A percentile compares a stretch with the other conserved stretches of the same genome.
phyloP scores from a whole-genome alignment of 257 asterid genomes.

The Fraxinus pennsylvanica region DNA sequence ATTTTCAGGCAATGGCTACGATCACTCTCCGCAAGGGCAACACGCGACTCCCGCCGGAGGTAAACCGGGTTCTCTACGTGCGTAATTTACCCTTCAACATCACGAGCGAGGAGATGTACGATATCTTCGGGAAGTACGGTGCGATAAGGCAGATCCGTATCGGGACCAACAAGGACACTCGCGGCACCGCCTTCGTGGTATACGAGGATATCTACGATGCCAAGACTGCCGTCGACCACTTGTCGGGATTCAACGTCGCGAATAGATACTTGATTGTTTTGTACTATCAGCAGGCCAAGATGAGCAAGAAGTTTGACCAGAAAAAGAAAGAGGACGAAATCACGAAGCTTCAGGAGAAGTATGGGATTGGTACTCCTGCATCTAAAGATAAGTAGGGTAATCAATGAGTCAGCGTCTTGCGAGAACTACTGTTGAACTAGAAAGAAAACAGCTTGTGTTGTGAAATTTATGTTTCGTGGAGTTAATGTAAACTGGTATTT shows the following conservation, averaged over 20 bases:
- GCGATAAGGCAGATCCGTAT: slow-evolving; percentile 88
- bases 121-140: slow-evolving; percentile 88
- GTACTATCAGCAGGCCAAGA: slow-evolving; percentile 93
- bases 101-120: slow-evolving; percentile 97
- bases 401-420: background rate
- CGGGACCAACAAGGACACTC: slow-evolving; percentile 85
- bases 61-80: slow-evolving; percentile 76
- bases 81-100: slow-evolving; percentile 91
- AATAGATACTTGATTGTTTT: slow-evolving; percentile 77
- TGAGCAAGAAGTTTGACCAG: slow-evolving; percentile 92
- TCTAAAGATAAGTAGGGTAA: slow-evolving; percentile 56
- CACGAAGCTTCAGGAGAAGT: slow-evolving; percentile 81
- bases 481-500: background rate
- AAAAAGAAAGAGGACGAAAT: slow-evolving; percentile 92
- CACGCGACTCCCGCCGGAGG: slow-evolving; percentile 94
- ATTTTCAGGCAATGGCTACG: slow-evolving; percentile 58
- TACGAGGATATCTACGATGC: slow-evolving; percentile 96
- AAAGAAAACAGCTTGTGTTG: background rate
- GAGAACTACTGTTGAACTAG: background rate
- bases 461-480: slow-evolving; percentile 3
- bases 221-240: slow-evolving; percentile 87
- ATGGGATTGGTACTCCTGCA: slow-evolving; percentile 58
- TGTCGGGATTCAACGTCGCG: slow-evolving; percentile 91
- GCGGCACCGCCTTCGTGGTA: slow-evolving; percentile 93
- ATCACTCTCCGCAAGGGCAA: slow-evolving; percentile 79